Conservation (phyloP, 2,329 filamentous ascomycete species). For the Fusarium liriodendri region DNA sequence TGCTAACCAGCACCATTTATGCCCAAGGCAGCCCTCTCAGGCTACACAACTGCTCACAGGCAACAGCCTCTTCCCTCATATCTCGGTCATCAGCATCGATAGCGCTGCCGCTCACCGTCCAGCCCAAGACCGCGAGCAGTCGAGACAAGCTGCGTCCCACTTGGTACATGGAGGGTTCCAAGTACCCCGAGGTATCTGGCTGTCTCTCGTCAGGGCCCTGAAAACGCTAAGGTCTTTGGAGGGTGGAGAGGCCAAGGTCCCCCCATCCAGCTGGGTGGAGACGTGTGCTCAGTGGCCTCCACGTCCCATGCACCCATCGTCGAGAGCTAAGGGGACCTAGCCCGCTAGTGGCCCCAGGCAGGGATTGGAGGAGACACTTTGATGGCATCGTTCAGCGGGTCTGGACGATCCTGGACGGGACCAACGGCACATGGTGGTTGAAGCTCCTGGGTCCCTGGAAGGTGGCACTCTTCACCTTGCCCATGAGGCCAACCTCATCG, state of each 20-base stretch:
- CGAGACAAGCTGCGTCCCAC: conserved; percentile 34
- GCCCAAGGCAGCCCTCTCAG: conserved; percentile 8
- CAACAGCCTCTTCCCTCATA: conserved; percentile 23
- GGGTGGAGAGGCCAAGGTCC: conserved; percentile 33
- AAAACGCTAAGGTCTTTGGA: conserved; percentile 40
- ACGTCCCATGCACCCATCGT: conserved; percentile 35
- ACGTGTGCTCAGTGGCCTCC: conserved; percentile 34
- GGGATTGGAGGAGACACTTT: conserved; percentile 26
- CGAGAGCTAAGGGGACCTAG: conserved; percentile 29
- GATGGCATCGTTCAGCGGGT: conserved; percentile 30
- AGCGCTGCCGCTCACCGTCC: conserved; percentile 32
- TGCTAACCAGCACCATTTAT: conserved; percentile 4
- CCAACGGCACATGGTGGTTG: conserved; percentile 36
- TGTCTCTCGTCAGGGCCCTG: conserved; percentile 28
- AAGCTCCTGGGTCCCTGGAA: conserved; percentile 24
- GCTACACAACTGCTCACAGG: conserved; percentile 1
- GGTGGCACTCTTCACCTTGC: conserved; percentile 29
- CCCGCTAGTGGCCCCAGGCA: conserved; percentile 24
- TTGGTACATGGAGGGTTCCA: conserved; percentile 24
- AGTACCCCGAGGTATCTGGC: conserved; percentile 42
- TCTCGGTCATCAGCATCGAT: conserved; percentile 28
- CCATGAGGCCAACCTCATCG: conserved; percentile 36
- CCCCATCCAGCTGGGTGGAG: conserved; percentile 38
- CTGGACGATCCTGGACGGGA: conserved; percentile 37
- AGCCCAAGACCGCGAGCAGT: conserved; percentile 28